A percentile compares a stretch with the other conserved stretches of the same genome.
Conservation (phyloP, 495 filamentous ascomycete genomes). For the Neurospora sp. region DNA sequence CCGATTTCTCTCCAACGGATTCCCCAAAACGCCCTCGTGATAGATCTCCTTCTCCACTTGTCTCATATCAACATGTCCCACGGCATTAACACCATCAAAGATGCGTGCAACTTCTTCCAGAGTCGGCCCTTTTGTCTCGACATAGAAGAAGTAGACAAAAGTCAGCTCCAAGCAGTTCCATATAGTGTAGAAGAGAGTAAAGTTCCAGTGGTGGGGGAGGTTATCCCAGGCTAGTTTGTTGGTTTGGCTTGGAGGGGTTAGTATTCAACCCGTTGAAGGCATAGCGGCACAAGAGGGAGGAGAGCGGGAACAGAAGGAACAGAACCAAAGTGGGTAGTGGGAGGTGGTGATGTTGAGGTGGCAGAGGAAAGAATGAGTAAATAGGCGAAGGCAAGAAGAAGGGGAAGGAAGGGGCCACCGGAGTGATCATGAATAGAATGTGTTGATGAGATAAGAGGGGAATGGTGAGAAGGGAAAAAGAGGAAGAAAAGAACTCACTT, state of each 20-base stretch:
- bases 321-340: neutral
- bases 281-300: neutral
- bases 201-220: conserved; percentile 47
- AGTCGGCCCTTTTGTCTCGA: conserved; percentile 54
- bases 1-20: conserved; percentile 20
- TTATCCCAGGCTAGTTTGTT: conserved; percentile 52
- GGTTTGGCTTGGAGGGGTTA: conserved; percentile 37
- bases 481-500: conserved; percentile 24
- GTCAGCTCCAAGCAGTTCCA: conserved; percentile 48
- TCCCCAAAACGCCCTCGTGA: conserved; percentile 18
- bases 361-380: neutral
- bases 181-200: conserved; percentile 53
- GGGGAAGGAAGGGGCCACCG: neutral
- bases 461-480: neutral
- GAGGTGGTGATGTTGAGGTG: neutral
- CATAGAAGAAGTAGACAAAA: conserved; percentile 58
- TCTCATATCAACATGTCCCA: conserved; percentile 38
- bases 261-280: neutral
- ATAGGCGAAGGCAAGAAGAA: neutral
- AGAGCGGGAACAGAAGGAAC: neutral
- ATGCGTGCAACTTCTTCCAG: conserved; percentile 53
- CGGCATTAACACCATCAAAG: conserved; percentile 49
- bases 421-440: neutral
- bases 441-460: neutral
- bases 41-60: conserved; percentile 39